Conservation (phyloP, 73 alveolate species). For the Breviolum minutum region DNA sequence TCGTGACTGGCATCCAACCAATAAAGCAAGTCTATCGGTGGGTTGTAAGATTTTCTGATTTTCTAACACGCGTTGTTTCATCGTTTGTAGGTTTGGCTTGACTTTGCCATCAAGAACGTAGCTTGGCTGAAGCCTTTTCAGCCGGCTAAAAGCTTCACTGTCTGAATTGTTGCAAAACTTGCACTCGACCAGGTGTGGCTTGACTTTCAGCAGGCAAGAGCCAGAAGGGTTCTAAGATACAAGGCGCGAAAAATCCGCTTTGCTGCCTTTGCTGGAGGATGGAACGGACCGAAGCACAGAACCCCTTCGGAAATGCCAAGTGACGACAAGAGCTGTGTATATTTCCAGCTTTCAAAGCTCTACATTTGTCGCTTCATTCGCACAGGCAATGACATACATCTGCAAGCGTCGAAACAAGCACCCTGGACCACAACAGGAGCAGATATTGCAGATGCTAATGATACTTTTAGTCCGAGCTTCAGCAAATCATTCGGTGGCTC, state of each 20-base stretch:
- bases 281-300: background rate
- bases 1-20: too few species aligned
- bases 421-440: background rate
- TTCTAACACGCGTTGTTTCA: background rate
- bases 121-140: background rate
- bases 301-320: background rate
- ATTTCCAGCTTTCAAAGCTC: too few species aligned
- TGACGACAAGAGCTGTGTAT: background rate
- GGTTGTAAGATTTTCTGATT: background rate
- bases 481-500: too few species aligned
- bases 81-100: constrained; percentile 53
- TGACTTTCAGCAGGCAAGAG: constrained; percentile 91
- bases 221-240: constrained; percentile 72
- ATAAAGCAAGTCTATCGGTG: too few species aligned
- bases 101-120: constrained; percentile 56
- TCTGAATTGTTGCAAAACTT: background rate
- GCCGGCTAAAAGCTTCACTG: background rate
- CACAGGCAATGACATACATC: background rate
- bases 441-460: too few species aligned
- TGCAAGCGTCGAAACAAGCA: background rate
- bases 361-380: background rate
- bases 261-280: background rate
- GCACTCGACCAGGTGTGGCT: constrained; percentile 39
- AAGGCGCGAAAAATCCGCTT: background rate
- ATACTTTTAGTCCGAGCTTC: too few species aligned